These are phyloP conservation scores for Venturia effusa DNA, from an alignment of 2,329 filamentous ascomycete species.

Conservation along the genomic window DNA sequence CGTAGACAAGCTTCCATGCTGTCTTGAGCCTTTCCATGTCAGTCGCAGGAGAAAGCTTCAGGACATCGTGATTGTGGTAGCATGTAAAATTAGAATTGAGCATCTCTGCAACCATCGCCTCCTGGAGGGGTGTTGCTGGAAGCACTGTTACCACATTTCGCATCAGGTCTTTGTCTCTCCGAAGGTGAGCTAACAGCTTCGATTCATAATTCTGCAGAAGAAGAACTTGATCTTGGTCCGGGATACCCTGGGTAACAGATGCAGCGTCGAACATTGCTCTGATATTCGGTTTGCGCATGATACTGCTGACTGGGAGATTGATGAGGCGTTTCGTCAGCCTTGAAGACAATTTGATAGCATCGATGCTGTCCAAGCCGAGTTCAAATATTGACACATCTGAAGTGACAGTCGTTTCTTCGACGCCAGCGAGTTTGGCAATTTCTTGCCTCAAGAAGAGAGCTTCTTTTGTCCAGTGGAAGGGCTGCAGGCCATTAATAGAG, in stretches of 20 bases:
- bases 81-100: conserved; percentile 57
- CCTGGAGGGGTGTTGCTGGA: conserved; percentile 69
- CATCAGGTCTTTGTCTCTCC: not conserved
- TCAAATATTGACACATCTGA: conserved; percentile 61
- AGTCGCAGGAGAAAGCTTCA: conserved; percentile 46
- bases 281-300: conserved; percentile 64
- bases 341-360: conserved; percentile 74
- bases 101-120: conserved; percentile 79
- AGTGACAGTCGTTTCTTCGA: conserved; percentile 40
- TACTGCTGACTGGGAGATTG: conserved; percentile 56
- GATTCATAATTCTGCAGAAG: not conserved
- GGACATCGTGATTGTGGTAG: conserved; percentile 79
- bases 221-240: not conserved
- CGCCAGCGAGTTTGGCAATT: conserved; percentile 50
- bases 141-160: not conserved
- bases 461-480: conserved; percentile 49
- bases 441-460: conserved; percentile 47
- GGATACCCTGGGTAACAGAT: too few relatives aligned
- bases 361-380: conserved; percentile 84
- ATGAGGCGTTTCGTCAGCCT: conserved; percentile 53
- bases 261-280: conserved; percentile 37
- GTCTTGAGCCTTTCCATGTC: conserved; percentile 45
- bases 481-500: not conserved
- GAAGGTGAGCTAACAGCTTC: not conserved
- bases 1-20: conserved; percentile 53